Conservation (phyloP, 495 filamentous ascomycete species). For the Penicillium cinerascens region DNA sequence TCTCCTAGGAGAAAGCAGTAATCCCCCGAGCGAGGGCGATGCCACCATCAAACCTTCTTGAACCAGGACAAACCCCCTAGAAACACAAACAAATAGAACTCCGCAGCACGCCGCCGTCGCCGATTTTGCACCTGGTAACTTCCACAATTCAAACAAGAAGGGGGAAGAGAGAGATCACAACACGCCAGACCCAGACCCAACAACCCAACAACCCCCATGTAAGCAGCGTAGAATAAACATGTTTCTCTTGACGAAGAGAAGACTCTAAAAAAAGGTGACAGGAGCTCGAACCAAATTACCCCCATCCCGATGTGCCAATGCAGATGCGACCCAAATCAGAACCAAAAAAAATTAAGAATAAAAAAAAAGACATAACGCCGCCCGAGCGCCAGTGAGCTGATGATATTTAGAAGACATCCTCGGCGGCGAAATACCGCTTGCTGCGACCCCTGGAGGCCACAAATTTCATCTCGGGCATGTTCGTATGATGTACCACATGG, state of each 20-base stretch:
- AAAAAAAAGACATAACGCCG: constrained; percentile 8
- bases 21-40: neutral
- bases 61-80: neutral
- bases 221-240: neutral
- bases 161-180: neutral
- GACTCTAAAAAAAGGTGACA: neutral
- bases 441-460: constrained; percentile 64
- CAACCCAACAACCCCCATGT: neutral
- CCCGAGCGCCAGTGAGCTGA: constrained; percentile 4
- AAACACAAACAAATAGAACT: neutral
- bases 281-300: constrained; percentile 5
- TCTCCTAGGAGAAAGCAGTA: neutral
- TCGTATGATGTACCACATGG: constrained; percentile 87
- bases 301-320: constrained; percentile 16
- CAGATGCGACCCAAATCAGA: constrained; percentile 18
- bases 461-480: constrained; percentile 73
- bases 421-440: constrained; percentile 79
- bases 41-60: neutral
- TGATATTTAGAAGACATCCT: constrained; percentile 44
- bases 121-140: constrained; percentile 13
- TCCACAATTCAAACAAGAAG: neutral
- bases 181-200: neutral
- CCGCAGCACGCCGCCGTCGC: constrained; percentile 15
- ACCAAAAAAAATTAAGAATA: neutral
- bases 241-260: neutral